Conservation (phyloP, 805 yeast genomes). For the Lachancea kluyveri region DNA sequence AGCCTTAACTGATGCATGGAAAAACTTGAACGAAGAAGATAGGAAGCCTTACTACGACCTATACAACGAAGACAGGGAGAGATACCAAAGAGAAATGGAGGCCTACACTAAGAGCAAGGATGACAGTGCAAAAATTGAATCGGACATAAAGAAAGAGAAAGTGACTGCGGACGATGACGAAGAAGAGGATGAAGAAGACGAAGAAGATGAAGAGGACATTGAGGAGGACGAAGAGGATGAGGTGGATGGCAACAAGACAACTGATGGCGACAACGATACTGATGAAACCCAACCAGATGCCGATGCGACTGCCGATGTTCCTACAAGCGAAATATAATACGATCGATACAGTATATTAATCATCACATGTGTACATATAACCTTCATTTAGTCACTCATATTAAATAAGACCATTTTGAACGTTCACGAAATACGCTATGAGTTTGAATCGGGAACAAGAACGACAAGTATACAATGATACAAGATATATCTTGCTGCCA, state of each 20-base stretch:
- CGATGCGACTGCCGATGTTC: constrained; percentile 8
- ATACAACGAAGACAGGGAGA: constrained; percentile 70
- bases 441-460: too few species aligned
- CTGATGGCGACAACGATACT: constrained; percentile 5
- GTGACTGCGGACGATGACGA: constrained; percentile 10
- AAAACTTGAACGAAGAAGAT: constrained; percentile 58
- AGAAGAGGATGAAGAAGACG: constrained; percentile 16
- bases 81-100: constrained; percentile 70
- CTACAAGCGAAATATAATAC: constrained; percentile 8
- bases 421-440: too few species aligned
- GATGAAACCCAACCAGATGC: constrained; percentile 10
- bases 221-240: constrained; percentile 14
- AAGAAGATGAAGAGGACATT: constrained; percentile 18
- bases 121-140: constrained; percentile 13
- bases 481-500: too few species aligned
- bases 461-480: too few species aligned
- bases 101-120: constrained; percentile 32
- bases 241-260: constrained; percentile 1
- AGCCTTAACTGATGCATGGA: constrained; percentile 84
- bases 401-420: too few species aligned
- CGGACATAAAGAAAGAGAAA: constrained; percentile 9
- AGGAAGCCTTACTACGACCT: constrained; percentile 67
- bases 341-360: too few species aligned
- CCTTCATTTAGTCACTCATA: too few species aligned
- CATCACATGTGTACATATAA: too few species aligned